Percentiles rank a stretch among this genome's conserved stretches.
Conservation (phyloP, 345 rosid species). For the Linum usitatissimum region DNA sequence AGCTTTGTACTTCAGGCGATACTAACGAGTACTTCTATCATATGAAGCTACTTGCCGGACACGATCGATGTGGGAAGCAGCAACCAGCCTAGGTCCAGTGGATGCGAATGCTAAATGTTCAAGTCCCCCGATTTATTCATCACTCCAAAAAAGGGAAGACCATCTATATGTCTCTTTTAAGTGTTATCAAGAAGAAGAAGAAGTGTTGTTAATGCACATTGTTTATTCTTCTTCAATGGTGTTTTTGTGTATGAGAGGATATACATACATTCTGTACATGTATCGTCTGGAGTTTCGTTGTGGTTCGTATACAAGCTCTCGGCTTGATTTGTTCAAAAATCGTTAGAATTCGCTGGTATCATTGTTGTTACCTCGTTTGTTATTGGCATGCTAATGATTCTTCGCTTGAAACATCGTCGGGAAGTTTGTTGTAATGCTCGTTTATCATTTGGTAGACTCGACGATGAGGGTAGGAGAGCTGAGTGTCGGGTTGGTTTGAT, state of each 20-base stretch:
- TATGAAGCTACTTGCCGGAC: slow-evolving; percentile 56
- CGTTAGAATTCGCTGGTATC: background rate
- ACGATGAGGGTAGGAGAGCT: too few relatives aligned
- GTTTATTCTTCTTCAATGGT: background rate
- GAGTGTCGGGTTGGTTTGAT: too few relatives aligned
- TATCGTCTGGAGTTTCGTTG: background rate
- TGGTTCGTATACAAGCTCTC: background rate
- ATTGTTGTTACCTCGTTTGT: background rate
- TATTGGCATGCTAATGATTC: background rate
- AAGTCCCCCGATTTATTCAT: slow-evolving; percentile 5
- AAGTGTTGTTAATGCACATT: background rate
- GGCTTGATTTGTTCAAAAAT: background rate
- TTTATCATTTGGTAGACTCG: too few relatives aligned
- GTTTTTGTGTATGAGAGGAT: background rate
- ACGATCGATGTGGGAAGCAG: slow-evolving; percentile 59
- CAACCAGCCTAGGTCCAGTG: slow-evolving; percentile 44
- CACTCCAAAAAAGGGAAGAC: background rate
- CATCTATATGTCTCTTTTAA: background rate
- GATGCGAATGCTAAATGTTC: slow-evolving; percentile 40
- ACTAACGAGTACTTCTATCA: background rate
- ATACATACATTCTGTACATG: background rate
- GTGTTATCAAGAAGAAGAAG: background rate
- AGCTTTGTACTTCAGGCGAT: background rate
- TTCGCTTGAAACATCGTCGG: background rate
- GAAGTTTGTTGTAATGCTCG: background rate